Evolutionary conservation across 768 basidiomycete genomes (phyloP), one percentile per base, ranked within the genome.

Genomic region (Pisolithus orientalis): DNA sequence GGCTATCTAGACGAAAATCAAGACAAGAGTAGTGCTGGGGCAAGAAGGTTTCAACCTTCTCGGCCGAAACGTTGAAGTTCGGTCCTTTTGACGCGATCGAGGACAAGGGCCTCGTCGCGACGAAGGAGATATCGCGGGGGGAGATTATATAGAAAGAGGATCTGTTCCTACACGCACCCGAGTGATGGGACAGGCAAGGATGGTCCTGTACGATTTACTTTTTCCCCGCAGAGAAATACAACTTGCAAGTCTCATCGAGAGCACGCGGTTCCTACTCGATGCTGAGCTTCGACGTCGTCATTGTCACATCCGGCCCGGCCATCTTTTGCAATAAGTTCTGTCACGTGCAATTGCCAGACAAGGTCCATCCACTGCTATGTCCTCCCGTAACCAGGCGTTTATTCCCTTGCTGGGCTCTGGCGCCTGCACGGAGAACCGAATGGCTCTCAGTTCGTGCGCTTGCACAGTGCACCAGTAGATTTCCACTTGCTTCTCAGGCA

Each of bases 81-180:
- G 74, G 61, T 77, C 81, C 67, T 91, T 21, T 91, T 60, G 75
- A 80, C 45, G 74, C 75, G 54, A 72, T 73, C 52, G 91, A 85
- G 61, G 92, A 92, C 3, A 94, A 94, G 60, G 93, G 92, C 0
- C 72, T 95, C 34, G 80, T 94, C 0, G 89, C 90, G 1, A 79
- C 68, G 32, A 78, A 82, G 47, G 72, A 76, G 29, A 85, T 94
- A 49, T 69, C 70, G 27, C 78, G 82, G 59, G 89, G 86, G 0
- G 88, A 94, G 55, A 70, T 81, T 4, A 65, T 95, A 16, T 94
- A 92, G 90, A 85, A 82, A 53, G 91, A 94, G 62, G 87, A 90
- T 60, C 89, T 87, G 1, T 90, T 85, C 62, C 67, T 85, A 43
- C 68, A 89, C 21, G 85, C 87, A n/a, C 83, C 88, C n/a, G 85